Evolutionary conservation across 116 monocot genomes (phyloP).

Genomic region (Cymodocea nodosa): DNA sequence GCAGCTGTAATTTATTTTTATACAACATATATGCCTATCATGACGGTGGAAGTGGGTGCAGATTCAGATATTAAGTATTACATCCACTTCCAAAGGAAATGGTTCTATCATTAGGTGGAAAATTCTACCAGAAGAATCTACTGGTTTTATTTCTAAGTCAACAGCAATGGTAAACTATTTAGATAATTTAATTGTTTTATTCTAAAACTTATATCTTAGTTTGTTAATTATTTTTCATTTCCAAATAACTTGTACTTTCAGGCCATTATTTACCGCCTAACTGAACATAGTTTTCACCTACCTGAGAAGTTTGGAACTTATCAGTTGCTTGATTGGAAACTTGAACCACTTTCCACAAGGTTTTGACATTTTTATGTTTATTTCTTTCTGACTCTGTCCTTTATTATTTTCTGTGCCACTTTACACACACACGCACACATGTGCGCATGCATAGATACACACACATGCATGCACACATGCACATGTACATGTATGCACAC

Average conservation of each 20-base stretch:
- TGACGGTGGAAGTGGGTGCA: slow-evolving; percentile 8
- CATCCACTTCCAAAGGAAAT: slow-evolving; percentile 36
- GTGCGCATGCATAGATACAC: too few species aligned
- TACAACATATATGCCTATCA: background rate
- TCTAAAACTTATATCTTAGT: background rate
- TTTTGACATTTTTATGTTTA: slow-evolving; percentile 7
- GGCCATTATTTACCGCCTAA: slow-evolving; percentile 75
- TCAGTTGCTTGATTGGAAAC: slow-evolving; percentile 59
- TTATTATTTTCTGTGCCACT: background rate
- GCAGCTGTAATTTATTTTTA: background rate
- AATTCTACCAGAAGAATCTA: slow-evolving; percentile 46
- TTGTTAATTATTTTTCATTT: background rate
- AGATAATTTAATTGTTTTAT: background rate
- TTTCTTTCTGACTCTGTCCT: background rate
- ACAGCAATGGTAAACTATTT: slow-evolving; percentile 45
- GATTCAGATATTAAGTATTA: slow-evolving; percentile 44
- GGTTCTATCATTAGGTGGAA: slow-evolving; percentile 45
- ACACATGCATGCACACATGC: too few species aligned
- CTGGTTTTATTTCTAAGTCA: slow-evolving; percentile 45
- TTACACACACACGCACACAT: background rate
- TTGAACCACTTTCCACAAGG: slow-evolving; percentile 63
- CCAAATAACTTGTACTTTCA: slow-evolving; percentile 12
- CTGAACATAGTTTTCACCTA: slow-evolving; percentile 58
- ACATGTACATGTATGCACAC: too few species aligned
- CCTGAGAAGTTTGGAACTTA: slow-evolving; percentile 77